Evolutionary conservation across 257 asterid genomes (phyloP).

Genomic region (Cordia subcordata): DNA sequence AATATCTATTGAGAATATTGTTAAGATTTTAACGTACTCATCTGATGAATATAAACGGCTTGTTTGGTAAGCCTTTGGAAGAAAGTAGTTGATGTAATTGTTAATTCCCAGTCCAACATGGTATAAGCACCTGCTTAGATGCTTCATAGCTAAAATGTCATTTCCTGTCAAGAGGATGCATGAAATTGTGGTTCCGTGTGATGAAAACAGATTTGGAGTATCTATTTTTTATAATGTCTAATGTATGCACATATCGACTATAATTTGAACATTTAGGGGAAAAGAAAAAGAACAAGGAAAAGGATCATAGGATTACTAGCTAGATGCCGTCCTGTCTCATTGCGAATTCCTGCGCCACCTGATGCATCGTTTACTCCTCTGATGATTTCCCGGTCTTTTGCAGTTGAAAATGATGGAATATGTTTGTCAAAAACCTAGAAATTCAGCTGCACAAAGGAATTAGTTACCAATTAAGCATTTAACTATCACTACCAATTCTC

Average conservation of each 20-base stretch:
- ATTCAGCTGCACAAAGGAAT: constrained; percentile 29
- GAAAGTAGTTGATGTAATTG: constrained; percentile 63
- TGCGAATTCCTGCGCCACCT: constrained; percentile 33
- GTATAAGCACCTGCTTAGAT: constrained; percentile 55
- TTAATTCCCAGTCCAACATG: constrained; percentile 45
- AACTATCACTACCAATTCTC: not conserved
- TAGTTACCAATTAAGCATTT: too few relatives aligned
- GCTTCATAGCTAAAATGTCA: constrained; percentile 16
- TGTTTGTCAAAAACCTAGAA: constrained; percentile 21
- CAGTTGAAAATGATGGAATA: constrained; percentile 27
- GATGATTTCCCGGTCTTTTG: constrained; percentile 9
- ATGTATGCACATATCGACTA: too few relatives aligned
- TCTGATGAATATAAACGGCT: constrained; percentile 15
- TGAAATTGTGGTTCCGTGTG: constrained; percentile 3
- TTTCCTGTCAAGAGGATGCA: constrained; percentile 25
- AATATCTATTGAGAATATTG: constrained; percentile 4
- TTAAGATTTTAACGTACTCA: constrained; percentile 7
- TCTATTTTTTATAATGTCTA: too few relatives aligned
- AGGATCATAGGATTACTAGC: constrained; percentile 9
- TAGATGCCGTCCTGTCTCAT: constrained; percentile 22
- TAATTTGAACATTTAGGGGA: too few relatives aligned
- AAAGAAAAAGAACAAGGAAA: not conserved
- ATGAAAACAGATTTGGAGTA: too few relatives aligned
- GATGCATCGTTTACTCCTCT: constrained; percentile 42
- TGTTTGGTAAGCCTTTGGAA: constrained; percentile 42